Evolutionary conservation across 441 rosid species (phyloP).

Genomic region (Flueggea neowawraea): DNA sequence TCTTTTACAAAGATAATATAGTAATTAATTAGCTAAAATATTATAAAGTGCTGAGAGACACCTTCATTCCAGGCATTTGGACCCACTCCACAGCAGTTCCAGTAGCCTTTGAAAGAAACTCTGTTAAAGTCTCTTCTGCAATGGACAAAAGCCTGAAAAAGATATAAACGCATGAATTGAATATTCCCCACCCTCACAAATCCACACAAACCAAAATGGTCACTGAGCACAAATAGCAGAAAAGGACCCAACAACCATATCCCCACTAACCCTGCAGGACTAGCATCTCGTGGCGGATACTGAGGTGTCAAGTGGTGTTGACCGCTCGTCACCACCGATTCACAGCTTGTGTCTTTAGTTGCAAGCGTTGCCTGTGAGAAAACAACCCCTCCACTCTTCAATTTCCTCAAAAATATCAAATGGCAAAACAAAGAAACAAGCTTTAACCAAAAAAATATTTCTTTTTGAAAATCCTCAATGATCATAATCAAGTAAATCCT

Average conservation of each 20-base stretch:
- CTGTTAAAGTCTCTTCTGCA: slow-evolving; percentile 99
- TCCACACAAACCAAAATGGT: slow-evolving; percentile 18
- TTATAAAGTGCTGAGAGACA: slow-evolving; percentile 18
- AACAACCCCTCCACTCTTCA: slow-evolving; percentile 18
- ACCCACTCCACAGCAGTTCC: slow-evolving; percentile 99
- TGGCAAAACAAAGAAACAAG: not conserved
- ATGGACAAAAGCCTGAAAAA: slow-evolving; percentile 96
- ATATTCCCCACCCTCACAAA: slow-evolving; percentile 12
- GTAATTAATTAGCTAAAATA: not conserved
- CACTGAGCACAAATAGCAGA: slow-evolving; percentile 26
- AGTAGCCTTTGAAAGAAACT: slow-evolving; percentile 99
- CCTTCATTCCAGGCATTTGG: slow-evolving; percentile 99
- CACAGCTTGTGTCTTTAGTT: slow-evolving; percentile 97
- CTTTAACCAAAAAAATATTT: not conserved
- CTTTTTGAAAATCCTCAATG: too few species aligned
- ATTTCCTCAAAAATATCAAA: slow-evolving; percentile 5
- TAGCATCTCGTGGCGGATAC: slow-evolving; percentile 98
- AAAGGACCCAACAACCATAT: slow-evolving; percentile 41
- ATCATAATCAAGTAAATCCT: too few species aligned
- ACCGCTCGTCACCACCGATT: slow-evolving; percentile 95
- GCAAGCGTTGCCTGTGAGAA: slow-evolving; percentile 78
- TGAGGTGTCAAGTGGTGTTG: slow-evolving; percentile 95
- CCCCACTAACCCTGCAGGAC: slow-evolving; percentile 99
- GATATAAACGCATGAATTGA: slow-evolving; percentile 19
- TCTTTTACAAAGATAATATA: too few species aligned